Conservation (phyloP, 2,329 filamentous ascomycete genomes). For the Camillea tinctor region DNA sequence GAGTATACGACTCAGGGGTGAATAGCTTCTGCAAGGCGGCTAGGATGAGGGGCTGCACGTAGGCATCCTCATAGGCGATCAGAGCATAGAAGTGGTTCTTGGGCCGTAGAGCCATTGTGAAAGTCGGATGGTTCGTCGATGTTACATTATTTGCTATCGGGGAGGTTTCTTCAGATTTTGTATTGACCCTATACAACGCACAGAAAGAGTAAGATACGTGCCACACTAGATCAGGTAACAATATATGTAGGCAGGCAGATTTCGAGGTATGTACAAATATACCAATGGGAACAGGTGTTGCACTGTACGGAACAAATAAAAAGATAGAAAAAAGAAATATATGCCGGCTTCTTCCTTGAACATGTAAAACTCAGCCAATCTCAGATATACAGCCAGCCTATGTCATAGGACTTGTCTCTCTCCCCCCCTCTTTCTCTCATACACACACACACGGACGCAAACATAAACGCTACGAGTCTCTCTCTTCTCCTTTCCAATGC, state of each 20-base stretch:
- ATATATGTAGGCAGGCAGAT: too few species aligned
- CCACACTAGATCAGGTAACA: constrained; percentile 1
- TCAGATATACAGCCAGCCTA: background rate
- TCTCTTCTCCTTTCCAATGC: background rate
- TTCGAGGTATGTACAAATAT: constrained; percentile 3
- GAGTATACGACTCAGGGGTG: constrained; percentile 50
- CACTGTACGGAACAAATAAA: background rate
- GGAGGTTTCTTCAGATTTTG: constrained; percentile 13
- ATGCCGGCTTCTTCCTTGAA: background rate
- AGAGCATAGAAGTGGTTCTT: constrained; percentile 62
- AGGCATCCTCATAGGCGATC: constrained; percentile 81
- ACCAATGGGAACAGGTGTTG: background rate
- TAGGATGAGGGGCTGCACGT: constrained; percentile 84
- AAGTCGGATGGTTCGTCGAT: constrained; percentile 10
- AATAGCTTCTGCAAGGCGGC: constrained; percentile 66
- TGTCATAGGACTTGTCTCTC: background rate
- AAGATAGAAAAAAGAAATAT: background rate
- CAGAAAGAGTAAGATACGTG: constrained; percentile 23
- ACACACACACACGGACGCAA: too few species aligned
- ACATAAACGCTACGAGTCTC: background rate
- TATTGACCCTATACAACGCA: constrained; percentile 19
- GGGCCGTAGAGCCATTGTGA: constrained; percentile 20
- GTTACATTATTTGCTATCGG: background rate
- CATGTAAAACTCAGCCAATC: background rate
- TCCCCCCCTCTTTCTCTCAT: too few species aligned